These are phyloP conservation scores for Xylaria multiplex DNA, from an alignment of 2,329 filamentous ascomycete genomes.

Conservation along the genomic window DNA sequence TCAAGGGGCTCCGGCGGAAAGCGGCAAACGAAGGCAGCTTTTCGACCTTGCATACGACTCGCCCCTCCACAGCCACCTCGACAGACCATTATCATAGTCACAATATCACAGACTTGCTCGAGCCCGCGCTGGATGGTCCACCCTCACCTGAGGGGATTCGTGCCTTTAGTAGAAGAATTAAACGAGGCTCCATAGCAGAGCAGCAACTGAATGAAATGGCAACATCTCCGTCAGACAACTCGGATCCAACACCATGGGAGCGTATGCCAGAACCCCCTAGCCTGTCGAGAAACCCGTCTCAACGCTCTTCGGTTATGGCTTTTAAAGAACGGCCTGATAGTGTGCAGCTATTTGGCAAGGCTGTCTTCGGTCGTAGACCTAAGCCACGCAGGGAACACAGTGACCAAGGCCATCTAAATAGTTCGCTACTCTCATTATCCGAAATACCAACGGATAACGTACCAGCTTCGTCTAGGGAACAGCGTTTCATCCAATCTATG, in stretches of 20 bases:
- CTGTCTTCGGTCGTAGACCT: conserved; percentile 66
- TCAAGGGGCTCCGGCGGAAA: conserved; percentile 42
- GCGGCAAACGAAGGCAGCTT: conserved; percentile 36
- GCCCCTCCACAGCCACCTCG: conserved; percentile 37
- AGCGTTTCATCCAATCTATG: conserved; percentile 58
- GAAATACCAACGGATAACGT: conserved; percentile 54
- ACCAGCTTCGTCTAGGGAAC: conserved; percentile 53
- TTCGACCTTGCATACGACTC: conserved; percentile 37
- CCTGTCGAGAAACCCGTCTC: conserved; percentile 66
- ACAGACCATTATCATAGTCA: conserved; percentile 33
- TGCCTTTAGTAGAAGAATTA: conserved; percentile 65
- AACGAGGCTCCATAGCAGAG: conserved; percentile 60
- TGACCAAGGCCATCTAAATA: conserved; percentile 58
- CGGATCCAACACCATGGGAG: conserved; percentile 59
- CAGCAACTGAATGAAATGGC: conserved; percentile 60
- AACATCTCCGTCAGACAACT: conserved; percentile 62
- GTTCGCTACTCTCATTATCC: conserved; percentile 60
- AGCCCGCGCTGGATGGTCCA: conserved; percentile 68
- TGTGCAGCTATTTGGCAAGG: conserved; percentile 67
- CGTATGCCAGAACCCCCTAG: conserved; percentile 56
- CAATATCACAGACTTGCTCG: conserved; percentile 58
- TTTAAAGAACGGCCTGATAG: conserved; percentile 67
- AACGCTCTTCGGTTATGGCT: conserved; percentile 63
- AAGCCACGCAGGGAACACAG: conserved; percentile 63
- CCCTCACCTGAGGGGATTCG: conserved; percentile 69